A percentile compares a stretch with the other conserved stretches of the same genome.
These are phyloP conservation scores for Zymoseptoria passerinii DNA, from an alignment of 2,329 filamentous ascomycete species.

Conservation along the genomic window DNA sequence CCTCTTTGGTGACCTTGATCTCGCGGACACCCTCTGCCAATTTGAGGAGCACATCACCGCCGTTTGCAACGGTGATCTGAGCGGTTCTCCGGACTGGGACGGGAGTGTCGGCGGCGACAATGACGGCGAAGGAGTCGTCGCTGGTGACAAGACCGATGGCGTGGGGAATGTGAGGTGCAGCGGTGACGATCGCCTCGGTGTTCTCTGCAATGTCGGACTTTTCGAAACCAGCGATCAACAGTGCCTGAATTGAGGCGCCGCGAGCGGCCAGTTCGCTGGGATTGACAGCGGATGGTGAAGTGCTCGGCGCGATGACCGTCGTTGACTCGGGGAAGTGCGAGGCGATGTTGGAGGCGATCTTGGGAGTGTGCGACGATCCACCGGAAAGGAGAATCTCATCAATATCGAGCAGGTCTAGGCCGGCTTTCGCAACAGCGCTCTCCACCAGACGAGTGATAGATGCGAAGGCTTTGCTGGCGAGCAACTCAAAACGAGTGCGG, in stretches of 20 bases:
- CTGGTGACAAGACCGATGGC: slow-evolving; percentile 77
- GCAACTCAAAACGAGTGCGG: slow-evolving; percentile 83
- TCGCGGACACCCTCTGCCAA: slow-evolving; percentile 81
- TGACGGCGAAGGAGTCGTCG: slow-evolving; percentile 65
- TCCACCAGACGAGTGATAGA: slow-evolving; percentile 82
- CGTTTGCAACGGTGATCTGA: slow-evolving; percentile 65
- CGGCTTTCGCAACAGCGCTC: slow-evolving; percentile 81
- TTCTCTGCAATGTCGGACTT: slow-evolving; percentile 89
- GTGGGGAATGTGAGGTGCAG: slow-evolving; percentile 80
- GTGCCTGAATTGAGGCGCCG: slow-evolving; percentile 91
- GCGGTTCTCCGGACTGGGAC: slow-evolving; percentile 80
- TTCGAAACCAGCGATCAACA: slow-evolving; percentile 89
- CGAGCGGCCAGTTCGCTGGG: slow-evolving; percentile 82
- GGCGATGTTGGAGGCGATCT: slow-evolving; percentile 74
- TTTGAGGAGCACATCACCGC: slow-evolving; percentile 81
- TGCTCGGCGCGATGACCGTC: slow-evolving; percentile 72
- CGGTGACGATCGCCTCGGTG: slow-evolving; percentile 89
- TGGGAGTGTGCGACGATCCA: slow-evolving; percentile 86
- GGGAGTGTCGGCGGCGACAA: slow-evolving; percentile 79
- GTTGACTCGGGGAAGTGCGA: slow-evolving; percentile 75
- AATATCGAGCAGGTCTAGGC: slow-evolving; percentile 82
- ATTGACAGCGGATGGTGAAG: slow-evolving; percentile 71
- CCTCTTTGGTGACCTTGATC: slow-evolving; percentile 87
- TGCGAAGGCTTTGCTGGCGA: slow-evolving; percentile 76
- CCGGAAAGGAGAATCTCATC: slow-evolving; percentile 92